Evolutionary conservation across 768 basidiomycete species (phyloP).

Genomic region (Postia placenta): DNA sequence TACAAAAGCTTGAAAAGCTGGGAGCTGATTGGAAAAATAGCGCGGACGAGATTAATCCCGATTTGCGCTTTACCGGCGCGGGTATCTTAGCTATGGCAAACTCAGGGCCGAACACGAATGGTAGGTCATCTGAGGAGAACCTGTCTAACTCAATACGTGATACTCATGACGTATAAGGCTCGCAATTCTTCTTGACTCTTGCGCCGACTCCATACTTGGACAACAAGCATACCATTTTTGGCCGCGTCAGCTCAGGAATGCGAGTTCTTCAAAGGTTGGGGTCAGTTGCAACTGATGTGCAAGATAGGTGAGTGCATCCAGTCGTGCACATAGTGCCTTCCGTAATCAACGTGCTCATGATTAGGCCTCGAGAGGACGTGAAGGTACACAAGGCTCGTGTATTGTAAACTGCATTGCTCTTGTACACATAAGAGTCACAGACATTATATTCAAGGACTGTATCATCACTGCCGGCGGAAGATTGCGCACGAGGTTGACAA

Average conservation of each 20-base stretch:
- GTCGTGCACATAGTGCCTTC: neutral
- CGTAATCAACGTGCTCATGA: neutral
- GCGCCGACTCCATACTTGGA: conserved; percentile 81
- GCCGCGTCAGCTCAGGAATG: conserved; percentile 88
- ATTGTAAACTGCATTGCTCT: neutral
- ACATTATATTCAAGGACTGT: no score
- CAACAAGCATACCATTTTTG: conserved; percentile 85
- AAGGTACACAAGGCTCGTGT: conserved; percentile 77
- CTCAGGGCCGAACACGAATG: conserved; percentile 90
- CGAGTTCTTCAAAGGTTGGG: conserved; percentile 88
- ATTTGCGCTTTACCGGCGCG: conserved; percentile 90
- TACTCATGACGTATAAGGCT: conserved; percentile 56
- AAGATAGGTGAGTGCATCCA: conserved; percentile 62
- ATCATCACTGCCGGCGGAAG: no score
- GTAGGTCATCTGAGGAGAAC: conserved; percentile 25
- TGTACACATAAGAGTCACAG: no score
- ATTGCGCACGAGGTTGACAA: no score
- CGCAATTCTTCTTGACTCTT: conserved; percentile 91
- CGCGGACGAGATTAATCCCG: conserved; percentile 87
- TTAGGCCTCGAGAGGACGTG: conserved; percentile 68
- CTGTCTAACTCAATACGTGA: neutral
- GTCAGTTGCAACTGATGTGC: conserved; percentile 81
- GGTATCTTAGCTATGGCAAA: conserved; percentile 98
- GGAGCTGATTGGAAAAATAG: conserved; percentile 33
- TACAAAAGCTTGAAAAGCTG: no score